These are phyloP conservation scores for Trifolium subterraneum DNA, from an alignment of 306 rosid genomes.

Conservation along the genomic window DNA sequence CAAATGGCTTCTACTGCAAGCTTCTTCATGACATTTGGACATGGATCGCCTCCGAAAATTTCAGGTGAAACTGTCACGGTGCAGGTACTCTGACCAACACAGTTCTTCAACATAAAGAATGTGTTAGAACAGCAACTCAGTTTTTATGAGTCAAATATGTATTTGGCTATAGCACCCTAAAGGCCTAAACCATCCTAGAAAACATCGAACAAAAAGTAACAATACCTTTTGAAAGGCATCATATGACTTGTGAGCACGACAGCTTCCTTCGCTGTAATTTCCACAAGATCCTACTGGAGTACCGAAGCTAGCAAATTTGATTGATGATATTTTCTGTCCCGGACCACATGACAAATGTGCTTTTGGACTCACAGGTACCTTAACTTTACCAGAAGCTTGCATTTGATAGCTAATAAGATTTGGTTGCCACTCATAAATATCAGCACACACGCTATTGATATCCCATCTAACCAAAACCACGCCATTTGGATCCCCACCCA, in stretches of 20 bases:
- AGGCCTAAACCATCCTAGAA: background rate
- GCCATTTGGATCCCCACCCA: slow-evolving; percentile 92
- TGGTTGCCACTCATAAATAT: slow-evolving; percentile 97
- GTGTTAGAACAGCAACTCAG: background rate
- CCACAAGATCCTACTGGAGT: slow-evolving; percentile 90
- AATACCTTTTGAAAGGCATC: slow-evolving; percentile 83
- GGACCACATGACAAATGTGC: slow-evolving; percentile 84
- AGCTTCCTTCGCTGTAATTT: slow-evolving; percentile 78
- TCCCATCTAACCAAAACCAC: slow-evolving; percentile 84
- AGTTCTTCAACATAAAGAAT: slow-evolving; percentile 64
- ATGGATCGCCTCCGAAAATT: slow-evolving; percentile 95
- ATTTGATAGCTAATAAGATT: slow-evolving; percentile 73
- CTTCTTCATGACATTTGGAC: slow-evolving; percentile 90
- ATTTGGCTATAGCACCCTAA: background rate
- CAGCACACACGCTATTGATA: slow-evolving; percentile 78
- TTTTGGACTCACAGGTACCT: slow-evolving; percentile 73
- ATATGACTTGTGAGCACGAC: slow-evolving; percentile 92
- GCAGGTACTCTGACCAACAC: slow-evolving; percentile 84
- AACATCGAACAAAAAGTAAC: slow-evolving; percentile 22
- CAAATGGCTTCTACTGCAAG: slow-evolving; percentile 92
- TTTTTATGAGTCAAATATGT: background rate
- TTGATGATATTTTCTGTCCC: slow-evolving; percentile 83
- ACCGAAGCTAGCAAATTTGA: slow-evolving; percentile 97
- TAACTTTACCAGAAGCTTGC: slow-evolving; percentile 85
- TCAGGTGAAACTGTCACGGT: slow-evolving; percentile 79